Evolutionary conservation across 306 rosid species (phyloP).

Genomic region (Sphenostylis stenocarpa): DNA sequence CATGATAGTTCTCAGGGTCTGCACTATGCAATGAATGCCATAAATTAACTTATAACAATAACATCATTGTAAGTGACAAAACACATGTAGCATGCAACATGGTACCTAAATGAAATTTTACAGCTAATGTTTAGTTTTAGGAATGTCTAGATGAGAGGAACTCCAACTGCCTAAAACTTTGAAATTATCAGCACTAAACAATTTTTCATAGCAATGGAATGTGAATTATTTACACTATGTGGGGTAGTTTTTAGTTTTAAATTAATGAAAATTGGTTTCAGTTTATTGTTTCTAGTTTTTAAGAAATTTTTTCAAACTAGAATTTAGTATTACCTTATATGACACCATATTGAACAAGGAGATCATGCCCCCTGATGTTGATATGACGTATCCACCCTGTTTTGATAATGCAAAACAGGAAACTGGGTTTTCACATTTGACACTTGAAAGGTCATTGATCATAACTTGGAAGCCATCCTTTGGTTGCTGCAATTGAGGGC

Average conservation of each 20-base stretch:
- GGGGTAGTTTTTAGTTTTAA: too few species aligned
- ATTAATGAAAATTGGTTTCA: too few species aligned
- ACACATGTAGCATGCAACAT: not conserved
- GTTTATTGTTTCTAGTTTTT: too few species aligned
- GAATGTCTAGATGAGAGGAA: not conserved
- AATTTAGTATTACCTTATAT: slow-evolving; percentile 1
- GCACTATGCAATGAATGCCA: not conserved
- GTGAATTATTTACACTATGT: too few species aligned
- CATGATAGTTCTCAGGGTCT: slow-evolving; percentile 24
- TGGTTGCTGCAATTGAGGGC: not conserved
- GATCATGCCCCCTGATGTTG: slow-evolving; percentile 26
- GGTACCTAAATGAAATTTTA: not conserved
- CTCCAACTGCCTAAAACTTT: not conserved
- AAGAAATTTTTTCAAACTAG: not conserved
- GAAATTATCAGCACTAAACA: not conserved
- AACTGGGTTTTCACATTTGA: not conserved
- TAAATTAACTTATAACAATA: not conserved
- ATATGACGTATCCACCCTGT: not conserved
- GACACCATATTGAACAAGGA: not conserved
- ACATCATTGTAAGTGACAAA: not conserved
- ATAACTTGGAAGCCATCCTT: not conserved
- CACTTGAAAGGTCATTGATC: not conserved
- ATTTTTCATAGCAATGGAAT: not conserved
- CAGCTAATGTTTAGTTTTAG: too few species aligned
- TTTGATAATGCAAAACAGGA: not conserved